A percentile compares a stretch with the other conserved stretches of the same genome.
phyloP scores from a whole-genome alignment of 2,329 filamentous ascomycete genomes.

The Cladosporium sp. region DNA sequence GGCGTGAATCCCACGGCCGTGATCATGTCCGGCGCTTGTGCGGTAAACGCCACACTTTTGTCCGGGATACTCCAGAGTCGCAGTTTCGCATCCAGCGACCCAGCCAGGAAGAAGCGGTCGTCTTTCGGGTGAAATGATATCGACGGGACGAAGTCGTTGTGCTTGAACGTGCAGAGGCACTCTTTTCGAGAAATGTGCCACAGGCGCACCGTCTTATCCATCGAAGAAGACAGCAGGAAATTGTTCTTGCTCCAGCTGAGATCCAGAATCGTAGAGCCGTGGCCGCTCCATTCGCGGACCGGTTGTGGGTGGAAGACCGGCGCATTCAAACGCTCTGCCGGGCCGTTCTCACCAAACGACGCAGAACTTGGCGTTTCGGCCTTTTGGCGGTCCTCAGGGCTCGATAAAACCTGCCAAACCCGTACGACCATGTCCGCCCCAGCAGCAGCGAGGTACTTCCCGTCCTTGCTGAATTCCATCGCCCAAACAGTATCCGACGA shows the following conservation, averaged over 20 bases:
- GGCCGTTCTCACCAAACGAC: conserved; percentile 33
- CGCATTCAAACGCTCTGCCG: conserved; percentile 61
- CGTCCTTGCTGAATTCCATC: conserved; percentile 86
- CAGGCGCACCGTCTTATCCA: conserved; percentile 93
- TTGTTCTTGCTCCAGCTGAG: conserved; percentile 99
- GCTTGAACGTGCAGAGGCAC: conserved; percentile 88
- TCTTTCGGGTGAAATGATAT: conserved; percentile 92
- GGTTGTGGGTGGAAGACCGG: conserved; percentile 83
- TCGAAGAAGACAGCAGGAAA: conserved; percentile 88
- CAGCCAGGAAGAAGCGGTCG: conserved; percentile 93
- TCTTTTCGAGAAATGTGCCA: conserved; percentile 86
- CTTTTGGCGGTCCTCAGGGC: conserved; percentile 66
- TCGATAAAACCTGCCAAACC: conserved; percentile 83
- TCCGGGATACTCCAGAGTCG: conserved; percentile 96
- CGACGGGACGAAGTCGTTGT: conserved; percentile 90
- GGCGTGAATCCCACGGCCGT: conserved; percentile 92
- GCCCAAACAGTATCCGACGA: conserved; percentile 68
- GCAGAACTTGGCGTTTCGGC: conserved; percentile 40
- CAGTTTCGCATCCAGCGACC: conserved; percentile 81
- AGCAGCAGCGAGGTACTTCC: conserved; percentile 83
- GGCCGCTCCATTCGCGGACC: conserved; percentile 71
- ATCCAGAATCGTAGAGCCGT: conserved; percentile 80
- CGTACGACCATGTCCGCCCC: conserved; percentile 81
- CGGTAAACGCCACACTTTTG: conserved; percentile 80
- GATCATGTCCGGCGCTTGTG: conserved; percentile 74